Evolutionary conservation across 345 rosid genomes (phyloP).

Genomic region (Camelina hispida): DNA sequence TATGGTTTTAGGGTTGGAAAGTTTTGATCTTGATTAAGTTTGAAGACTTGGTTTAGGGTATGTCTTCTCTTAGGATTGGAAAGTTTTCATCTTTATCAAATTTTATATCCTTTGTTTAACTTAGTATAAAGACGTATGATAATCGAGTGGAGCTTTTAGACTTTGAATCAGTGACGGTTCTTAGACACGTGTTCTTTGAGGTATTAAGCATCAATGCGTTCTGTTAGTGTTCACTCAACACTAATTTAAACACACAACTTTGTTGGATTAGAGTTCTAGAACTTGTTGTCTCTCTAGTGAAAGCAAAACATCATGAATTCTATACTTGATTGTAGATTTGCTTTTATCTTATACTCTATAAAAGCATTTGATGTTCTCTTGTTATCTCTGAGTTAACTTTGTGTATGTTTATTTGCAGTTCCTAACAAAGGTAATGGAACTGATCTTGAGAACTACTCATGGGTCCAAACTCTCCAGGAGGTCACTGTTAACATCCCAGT

Average conservation of each 20-base stretch:
- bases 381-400: slow-evolving; percentile 10
- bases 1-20: not conserved
- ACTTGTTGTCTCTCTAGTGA: not conserved
- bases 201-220: not conserved
- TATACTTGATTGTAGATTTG: not conserved
- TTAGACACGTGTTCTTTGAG: not conserved
- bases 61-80: slow-evolving; percentile 6
- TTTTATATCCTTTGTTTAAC: not conserved
- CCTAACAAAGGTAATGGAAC: slow-evolving; percentile 93
- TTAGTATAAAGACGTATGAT: slow-evolving; percentile 5
- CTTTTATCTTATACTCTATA: not conserved
- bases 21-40: too few species aligned
- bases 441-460: slow-evolving; percentile 86
- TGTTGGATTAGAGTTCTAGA: slow-evolving; percentile 1
- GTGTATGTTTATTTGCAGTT: slow-evolving; percentile 50
- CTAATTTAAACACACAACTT: not conserved
- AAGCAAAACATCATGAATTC: not conserved
- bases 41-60: too few species aligned
- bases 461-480: slow-evolving; percentile 96
- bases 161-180: slow-evolving; percentile 11
- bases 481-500: slow-evolving; percentile 79
- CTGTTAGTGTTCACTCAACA: not conserved
- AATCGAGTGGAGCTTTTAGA: not conserved
- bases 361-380: not conserved
- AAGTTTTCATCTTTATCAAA: slow-evolving; percentile 23